Evolutionary conservation across 176 grass and related monocot genomes (phyloP), one percentile per base, ranked within the genome.

Genomic region (Carex cristatella): DNA sequence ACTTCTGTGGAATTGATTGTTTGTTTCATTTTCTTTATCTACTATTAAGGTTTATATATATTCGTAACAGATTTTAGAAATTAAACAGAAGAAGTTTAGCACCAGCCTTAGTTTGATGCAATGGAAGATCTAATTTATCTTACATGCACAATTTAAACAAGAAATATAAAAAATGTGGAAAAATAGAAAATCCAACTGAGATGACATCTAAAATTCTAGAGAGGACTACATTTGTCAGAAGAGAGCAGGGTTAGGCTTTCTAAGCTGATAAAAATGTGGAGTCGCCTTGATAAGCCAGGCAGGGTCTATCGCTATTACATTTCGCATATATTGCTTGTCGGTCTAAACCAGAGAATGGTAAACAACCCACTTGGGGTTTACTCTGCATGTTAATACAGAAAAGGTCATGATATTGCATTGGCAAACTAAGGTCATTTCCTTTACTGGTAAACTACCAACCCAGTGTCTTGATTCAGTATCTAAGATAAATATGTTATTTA

Each of bases 311-410:
- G 92, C 91, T 82, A 94, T 91, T 14, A 94, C 92, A 85, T 94
- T 98, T 80, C 95, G 91, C 89, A 93, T 92, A 77, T 98, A 98
- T 76, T 94, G 95, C 88, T 93, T 98, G 83, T 98, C 93, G 31
- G 95, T 98, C 37, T 85, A 94, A 57, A 98, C 93, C 46, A 98
- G 91, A 81, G 95, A 94, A 72, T 98, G 92, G 83, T 93, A 98
- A 32, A 98, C 75, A 35, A 98, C 92, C 92, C 92, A 98, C 77
- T 98, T 98, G 27, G 95, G 95, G 88, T 98, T 98, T 84, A 98
- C 95, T 90, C 92, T 98, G 86, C 81, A 88, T 56, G 49, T 8
- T 55, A 56, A 56, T 32, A 56, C 49, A 77, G 19, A 16, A 77
- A 32, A 7, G 9, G 73, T 77, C 27, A 77, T 77, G 11, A 77